Base-by-base conservation (phyloP, 345 rosid species). In the Pelargonium nanum region DNA sequence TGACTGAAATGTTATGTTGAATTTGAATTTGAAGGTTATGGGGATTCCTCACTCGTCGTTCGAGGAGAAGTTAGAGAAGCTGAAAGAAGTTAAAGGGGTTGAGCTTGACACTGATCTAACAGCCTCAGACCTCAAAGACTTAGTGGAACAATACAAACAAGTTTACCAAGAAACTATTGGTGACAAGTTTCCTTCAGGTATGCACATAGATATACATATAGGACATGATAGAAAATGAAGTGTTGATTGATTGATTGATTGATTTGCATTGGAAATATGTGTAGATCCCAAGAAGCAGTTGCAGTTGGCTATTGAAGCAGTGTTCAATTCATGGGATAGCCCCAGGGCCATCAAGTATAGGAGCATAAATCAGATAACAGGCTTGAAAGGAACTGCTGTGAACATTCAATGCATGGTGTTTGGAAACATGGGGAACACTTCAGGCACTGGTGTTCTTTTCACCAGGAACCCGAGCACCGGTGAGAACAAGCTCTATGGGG, bases 391-490 rank as follows among this genome's bases (percentile, higher is more conserved):
- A 60, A 89, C 96, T 53, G 96, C 98, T 0, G 96, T 92, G 53
- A 92, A 92, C 66, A 81, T 92, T 62, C 98, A 92, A 32, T 83
- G 91, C 62, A 92, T 92, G 95, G 98, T 87, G 60, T 87, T 92
- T 63, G 96, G 95, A 50, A 92, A 92, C 80, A 92, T 89, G 96
- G 98, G 96, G 19, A 76, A 84, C 59, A 80, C 95, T 64, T 89
- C 96, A 32, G 98, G 98, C 60, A 89, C 98, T 0, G 96, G 98
- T 61, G 98, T 92, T 61, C 77, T 92, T 52, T 92, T 92, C 78
- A 92, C 96, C 1, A 85, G 96, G 68, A 92, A 92, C 71, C 98
- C 96, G 7, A 89, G 95, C 72, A 92, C 91, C 0, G 96, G 96
- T 21, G 93, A 85, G 71, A 89, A 87, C 56, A 87, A 85, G 72